Evolutionary conservation across 768 basidiomycete species (phyloP).

Genomic region (Panellus pusillus): DNA sequence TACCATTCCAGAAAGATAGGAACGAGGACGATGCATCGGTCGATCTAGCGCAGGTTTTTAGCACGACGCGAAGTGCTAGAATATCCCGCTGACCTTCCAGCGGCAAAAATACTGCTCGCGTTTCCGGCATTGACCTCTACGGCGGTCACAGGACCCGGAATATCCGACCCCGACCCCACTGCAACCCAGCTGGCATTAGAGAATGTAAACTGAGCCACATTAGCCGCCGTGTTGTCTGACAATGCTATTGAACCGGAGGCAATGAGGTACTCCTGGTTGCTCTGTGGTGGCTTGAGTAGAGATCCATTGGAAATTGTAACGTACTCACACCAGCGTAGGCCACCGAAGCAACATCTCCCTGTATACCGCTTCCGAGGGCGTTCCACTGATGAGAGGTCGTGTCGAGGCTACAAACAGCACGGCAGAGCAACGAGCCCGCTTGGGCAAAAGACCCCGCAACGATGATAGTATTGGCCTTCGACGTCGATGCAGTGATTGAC

Average conservation of each 20-base stretch:
- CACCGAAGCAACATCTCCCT: constrained; percentile 78
- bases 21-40: constrained; percentile 66
- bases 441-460: constrained; percentile 87
- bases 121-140: constrained; percentile 83
- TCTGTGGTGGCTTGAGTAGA: constrained; percentile 37
- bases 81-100: constrained; percentile 66
- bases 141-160: constrained; percentile 91
- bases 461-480: constrained; percentile 62
- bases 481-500: constrained; percentile 62
- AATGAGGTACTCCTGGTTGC: constrained; percentile 65
- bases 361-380: constrained; percentile 73
- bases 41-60: constrained; percentile 36
- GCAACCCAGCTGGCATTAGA: constrained; percentile 73
- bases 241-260: constrained; percentile 81
- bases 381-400: constrained; percentile 73
- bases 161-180: constrained; percentile 54
- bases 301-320: constrained; percentile 5
- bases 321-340: constrained; percentile 77
- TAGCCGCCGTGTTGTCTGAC: constrained; percentile 59
- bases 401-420: constrained; percentile 78
- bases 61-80: background rate
- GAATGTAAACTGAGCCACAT: constrained; percentile 74
- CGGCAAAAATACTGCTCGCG: constrained; percentile 82
- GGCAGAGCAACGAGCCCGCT: constrained; percentile 74
- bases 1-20: constrained; percentile 84